A percentile compares a stretch with the other conserved stretches of the same genome.
These are phyloP conservation scores for Gossypium armourianum DNA, from an alignment of 441 rosid genomes.

Conservation along the genomic window DNA sequence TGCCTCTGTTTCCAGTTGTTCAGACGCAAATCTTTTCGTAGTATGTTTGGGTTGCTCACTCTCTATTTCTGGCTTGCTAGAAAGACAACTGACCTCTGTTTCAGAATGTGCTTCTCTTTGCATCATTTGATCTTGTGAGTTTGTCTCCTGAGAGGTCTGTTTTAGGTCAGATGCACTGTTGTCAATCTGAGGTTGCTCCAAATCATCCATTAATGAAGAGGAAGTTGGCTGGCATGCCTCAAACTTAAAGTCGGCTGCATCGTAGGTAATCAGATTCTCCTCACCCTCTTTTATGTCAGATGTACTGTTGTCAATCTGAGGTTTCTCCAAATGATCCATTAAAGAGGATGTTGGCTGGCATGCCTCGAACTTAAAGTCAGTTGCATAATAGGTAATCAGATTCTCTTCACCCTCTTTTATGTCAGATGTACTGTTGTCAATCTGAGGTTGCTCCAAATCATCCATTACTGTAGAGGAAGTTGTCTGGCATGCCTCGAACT, in stretches of 20 bases:
- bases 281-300: conserved; percentile 21
- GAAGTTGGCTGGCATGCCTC: conserved; percentile 23
- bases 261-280: conserved; percentile 30
- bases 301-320: no score
- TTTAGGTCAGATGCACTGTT: conserved; percentile 27
- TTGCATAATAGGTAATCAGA: no score
- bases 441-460: conserved; percentile 29
- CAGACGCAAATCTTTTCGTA: conserved; percentile 45
- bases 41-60: conserved; percentile 43
- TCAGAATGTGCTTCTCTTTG: conserved; percentile 25
- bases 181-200: conserved; percentile 31
- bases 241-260: conserved; percentile 26
- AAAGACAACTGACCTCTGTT: conserved; percentile 23
- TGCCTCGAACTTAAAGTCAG: no score
- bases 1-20: conserved; percentile 35
- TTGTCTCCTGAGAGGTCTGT: conserved; percentile 29
- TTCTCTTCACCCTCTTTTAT: not conserved
- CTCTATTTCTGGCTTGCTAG: conserved; percentile 31
- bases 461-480: conserved; percentile 21
- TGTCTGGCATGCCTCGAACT: conserved; percentile 21
- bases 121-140: conserved; percentile 24
- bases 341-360: no score
- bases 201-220: conserved; percentile 19
- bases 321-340: no score
- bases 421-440: conserved; percentile 23